Evolutionary conservation across 495 filamentous ascomycete genomes (phyloP).

Genomic region (Opeltia flavorubescens): DNA sequence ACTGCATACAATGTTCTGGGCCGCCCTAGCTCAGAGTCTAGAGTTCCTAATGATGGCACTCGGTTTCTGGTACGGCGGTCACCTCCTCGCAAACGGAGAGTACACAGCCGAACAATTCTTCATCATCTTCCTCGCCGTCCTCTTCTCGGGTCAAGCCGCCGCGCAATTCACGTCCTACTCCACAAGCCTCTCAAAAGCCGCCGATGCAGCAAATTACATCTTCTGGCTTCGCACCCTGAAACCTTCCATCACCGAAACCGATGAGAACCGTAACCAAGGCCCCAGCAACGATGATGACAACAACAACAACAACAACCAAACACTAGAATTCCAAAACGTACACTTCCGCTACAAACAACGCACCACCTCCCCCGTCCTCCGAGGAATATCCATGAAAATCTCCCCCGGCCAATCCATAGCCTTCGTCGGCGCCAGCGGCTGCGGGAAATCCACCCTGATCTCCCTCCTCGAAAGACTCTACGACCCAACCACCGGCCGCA

Average conservation of each 20-base stretch:
- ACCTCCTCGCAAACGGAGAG: conserved; percentile 35
- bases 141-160: conserved; percentile 41
- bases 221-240: conserved; percentile 26
- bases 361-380: conserved; percentile 30
- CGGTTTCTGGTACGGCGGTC: conserved; percentile 45
- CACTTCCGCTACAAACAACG: conserved; percentile 41
- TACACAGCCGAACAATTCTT: conserved; percentile 40
- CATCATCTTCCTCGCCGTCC: conserved; percentile 42
- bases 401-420: conserved; percentile 29
- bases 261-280: conserved; percentile 17
- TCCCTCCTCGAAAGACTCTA: conserved; percentile 42
- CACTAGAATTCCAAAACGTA: conserved; percentile 37
- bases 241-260: conserved; percentile 23
- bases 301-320: no score
- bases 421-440: conserved; percentile 41
- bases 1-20: conserved; percentile 16
- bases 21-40: conserved; percentile 26
- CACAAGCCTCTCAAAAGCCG: conserved; percentile 26
- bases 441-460: conserved; percentile 43
- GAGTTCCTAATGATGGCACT: conserved; percentile 35
- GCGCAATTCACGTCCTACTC: conserved; percentile 34
- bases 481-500: conserved; percentile 23
- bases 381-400: conserved; percentile 29
- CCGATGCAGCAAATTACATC: conserved; percentile 28
- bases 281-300: conserved; percentile 15